phyloP scores from a whole-genome alignment of 805 yeast species.

The Metschnikowia santaceciliae region DNA sequence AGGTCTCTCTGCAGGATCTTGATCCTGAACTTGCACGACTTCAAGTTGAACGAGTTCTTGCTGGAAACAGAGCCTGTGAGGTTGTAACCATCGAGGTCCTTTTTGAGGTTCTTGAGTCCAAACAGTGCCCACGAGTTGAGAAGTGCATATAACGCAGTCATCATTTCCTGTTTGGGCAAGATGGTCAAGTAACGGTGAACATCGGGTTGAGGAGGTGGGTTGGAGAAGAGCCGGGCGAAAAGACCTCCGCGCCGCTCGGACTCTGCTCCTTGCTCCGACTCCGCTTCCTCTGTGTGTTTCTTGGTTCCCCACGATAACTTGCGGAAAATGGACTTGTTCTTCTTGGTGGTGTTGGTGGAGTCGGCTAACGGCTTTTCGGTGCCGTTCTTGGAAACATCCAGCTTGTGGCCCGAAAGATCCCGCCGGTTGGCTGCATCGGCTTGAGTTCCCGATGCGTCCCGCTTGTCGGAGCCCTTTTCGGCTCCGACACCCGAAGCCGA shows the following conservation, averaged over 20 bases:
- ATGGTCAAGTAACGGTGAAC: slow-evolving; percentile 36
- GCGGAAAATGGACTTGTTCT: slow-evolving; percentile 42
- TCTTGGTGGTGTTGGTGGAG: slow-evolving; percentile 22
- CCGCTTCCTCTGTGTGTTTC: slow-evolving; percentile 34
- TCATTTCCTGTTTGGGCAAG: slow-evolving; percentile 52
- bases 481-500: neutral
- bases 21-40: slow-evolving; percentile 61
- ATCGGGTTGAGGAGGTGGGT: slow-evolving; percentile 21
- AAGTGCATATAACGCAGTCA: slow-evolving; percentile 59
- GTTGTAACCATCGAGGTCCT: slow-evolving; percentile 39
- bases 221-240: slow-evolving; percentile 37
- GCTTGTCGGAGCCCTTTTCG: neutral
- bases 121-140: slow-evolving; percentile 66
- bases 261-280: slow-evolving; percentile 25
- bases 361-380: slow-evolving; percentile 30
- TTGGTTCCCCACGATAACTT: slow-evolving; percentile 50
- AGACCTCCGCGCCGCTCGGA: slow-evolving; percentile 10
- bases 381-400: slow-evolving; percentile 10
- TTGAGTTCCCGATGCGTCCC: neutral
- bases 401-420: neutral
- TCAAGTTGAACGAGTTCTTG: slow-evolving; percentile 57
- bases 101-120: slow-evolving; percentile 56
- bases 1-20: slow-evolving; percentile 40
- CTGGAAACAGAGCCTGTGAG: slow-evolving; percentile 63
- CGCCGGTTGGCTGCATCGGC: neutral